These are phyloP conservation scores for Dioscorea zingiberensis DNA, from an alignment of 106 monocot species.

Conservation along the genomic window DNA sequence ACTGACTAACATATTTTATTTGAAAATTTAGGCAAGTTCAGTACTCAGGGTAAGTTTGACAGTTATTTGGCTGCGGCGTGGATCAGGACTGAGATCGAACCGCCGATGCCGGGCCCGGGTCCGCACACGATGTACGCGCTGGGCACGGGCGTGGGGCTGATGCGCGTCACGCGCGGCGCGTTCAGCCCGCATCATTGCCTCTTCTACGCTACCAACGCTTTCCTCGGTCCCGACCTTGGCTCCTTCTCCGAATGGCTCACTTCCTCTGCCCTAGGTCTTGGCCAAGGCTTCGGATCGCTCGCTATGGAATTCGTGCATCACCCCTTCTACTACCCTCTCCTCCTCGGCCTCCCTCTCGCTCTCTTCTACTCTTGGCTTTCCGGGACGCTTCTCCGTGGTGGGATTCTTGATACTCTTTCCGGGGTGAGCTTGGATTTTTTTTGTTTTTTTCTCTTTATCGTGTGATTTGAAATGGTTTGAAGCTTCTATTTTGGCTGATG, in stretches of 20 bases:
- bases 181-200: constrained; percentile 87
- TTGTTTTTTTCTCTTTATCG: background rate
- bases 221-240: constrained; percentile 89
- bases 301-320: constrained; percentile 58
- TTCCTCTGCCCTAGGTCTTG: constrained; percentile 14
- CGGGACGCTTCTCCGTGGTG: constrained; percentile 20
- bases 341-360: constrained; percentile 70
- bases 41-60: too few species aligned
- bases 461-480: background rate
- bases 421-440: constrained; percentile 35
- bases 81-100: too few species aligned
- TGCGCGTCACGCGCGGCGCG: constrained; percentile 40
- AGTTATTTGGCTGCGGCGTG: too few species aligned
- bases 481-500: background rate
- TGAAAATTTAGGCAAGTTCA: too few species aligned
- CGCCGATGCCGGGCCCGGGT: constrained; percentile 79
- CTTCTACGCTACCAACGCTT: constrained; percentile 77
- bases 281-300: constrained; percentile 27
- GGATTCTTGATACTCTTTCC: constrained; percentile 45
- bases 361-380: constrained; percentile 64
- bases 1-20: too few species aligned
- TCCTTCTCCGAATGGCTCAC: constrained; percentile 78
- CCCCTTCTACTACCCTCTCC: constrained; percentile 63
- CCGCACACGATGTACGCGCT: constrained; percentile 80
- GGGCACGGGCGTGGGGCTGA: constrained; percentile 47